Conservation (phyloP, 1,284 basidiomycete species). For the Ustilago loliicola region DNA sequence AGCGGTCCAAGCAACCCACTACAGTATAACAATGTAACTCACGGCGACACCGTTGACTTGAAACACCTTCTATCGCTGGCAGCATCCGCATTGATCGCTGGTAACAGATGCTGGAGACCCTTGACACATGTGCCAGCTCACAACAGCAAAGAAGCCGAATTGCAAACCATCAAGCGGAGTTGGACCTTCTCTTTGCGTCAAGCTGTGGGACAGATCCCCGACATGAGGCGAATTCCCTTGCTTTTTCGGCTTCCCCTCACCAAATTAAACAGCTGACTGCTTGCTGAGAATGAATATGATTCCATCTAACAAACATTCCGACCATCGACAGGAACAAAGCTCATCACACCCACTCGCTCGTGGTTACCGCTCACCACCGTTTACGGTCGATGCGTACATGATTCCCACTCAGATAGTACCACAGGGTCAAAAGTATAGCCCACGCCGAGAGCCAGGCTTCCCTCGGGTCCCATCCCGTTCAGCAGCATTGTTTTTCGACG, state of each 20-base stretch:
- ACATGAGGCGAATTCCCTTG: background rate
- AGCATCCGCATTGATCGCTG: no score
- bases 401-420: background rate
- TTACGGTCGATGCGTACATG: background rate
- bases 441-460: background rate
- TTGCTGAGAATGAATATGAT: constrained; percentile 2
- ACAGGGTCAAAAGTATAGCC: background rate
- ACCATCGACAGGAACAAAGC: background rate
- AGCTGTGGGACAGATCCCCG: no score
- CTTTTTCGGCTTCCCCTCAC: constrained; percentile 3
- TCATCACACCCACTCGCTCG: background rate
- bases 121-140: no score
- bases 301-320: background rate
- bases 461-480: background rate
- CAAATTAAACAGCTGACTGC: background rate
- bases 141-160: no score
- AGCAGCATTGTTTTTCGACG: background rate
- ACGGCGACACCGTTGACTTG: no score
- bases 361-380: background rate
- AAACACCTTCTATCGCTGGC: no score
- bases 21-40: no score
- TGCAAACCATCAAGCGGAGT: no score
- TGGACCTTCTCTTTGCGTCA: no score
- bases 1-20: no score
- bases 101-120: no score